phyloP scores from a whole-genome alignment of 345 rosid genomes.

The Eucalyptus melliodora region DNA sequence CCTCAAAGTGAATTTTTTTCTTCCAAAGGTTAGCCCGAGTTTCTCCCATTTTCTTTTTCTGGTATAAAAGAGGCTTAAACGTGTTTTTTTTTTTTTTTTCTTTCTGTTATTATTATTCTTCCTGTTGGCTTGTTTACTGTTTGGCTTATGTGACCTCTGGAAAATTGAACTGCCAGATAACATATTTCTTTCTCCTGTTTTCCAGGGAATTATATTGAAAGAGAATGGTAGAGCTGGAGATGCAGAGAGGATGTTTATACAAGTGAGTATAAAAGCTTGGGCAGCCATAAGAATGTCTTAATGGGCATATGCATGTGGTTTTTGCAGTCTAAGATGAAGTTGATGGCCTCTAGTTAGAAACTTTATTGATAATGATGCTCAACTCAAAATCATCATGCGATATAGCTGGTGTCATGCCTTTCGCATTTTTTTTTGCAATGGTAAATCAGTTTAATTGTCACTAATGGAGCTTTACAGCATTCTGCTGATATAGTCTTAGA shows the following conservation, averaged over 20 bases:
- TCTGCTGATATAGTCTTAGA: background rate
- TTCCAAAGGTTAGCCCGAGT: background rate
- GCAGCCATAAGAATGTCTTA: background rate
- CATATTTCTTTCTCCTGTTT: background rate
- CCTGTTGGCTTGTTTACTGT: background rate
- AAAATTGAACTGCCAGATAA: background rate
- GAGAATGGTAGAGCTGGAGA: constrained; percentile 79
- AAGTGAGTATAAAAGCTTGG: constrained; percentile 32
- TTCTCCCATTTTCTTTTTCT: background rate
- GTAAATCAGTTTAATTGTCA: background rate
- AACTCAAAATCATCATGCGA: background rate
- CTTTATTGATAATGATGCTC: background rate
- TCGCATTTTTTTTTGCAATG: background rate
- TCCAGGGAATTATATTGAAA: constrained; percentile 82
- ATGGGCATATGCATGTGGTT: background rate
- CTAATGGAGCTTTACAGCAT: background rate
- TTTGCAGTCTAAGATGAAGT: background rate
- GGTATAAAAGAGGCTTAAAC: background rate
- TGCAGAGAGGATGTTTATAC: constrained; percentile 98
- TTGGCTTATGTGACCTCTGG: background rate
- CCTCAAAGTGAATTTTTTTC: background rate
- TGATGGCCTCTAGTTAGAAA: background rate
- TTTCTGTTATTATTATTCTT: background rate
- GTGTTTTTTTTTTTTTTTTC: background rate
- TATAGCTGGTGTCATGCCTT: background rate